Conservation (phyloP, 139 green algal genomes). For the Chlamydomonas sp. region DNA sequence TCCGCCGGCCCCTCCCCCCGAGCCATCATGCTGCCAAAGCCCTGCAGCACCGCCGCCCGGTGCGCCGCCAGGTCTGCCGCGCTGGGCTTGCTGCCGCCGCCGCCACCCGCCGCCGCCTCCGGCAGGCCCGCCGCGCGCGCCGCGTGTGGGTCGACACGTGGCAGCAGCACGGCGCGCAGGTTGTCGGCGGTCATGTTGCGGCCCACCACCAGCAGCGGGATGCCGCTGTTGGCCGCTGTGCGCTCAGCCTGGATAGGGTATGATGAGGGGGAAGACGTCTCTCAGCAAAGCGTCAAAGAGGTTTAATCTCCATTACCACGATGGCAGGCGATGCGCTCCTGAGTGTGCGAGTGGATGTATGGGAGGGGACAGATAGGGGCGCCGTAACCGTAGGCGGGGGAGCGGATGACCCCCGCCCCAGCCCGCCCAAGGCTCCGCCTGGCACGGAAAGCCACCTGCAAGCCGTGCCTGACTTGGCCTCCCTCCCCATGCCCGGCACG, state of each 20-base stretch:
- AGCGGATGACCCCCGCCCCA: no score
- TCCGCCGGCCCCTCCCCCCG: no score
- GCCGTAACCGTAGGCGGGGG: no score
- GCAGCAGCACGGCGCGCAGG: slow-evolving; percentile 16
- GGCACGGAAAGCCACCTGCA: no score
- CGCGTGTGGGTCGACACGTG: slow-evolving; percentile 19
- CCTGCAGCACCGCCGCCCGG: not conserved
- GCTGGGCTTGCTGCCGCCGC: not conserved
- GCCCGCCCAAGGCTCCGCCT: no score
- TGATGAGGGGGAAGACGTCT: not conserved
- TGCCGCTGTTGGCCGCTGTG: slow-evolving; percentile 32
- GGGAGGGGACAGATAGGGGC: no score
- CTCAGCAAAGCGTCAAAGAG: not conserved
- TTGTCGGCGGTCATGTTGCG: slow-evolving; percentile 34
- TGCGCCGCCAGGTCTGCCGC: not conserved
- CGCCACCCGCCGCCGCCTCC: not conserved
- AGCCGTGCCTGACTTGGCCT: no score
- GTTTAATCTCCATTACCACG: no score
- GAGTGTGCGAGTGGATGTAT: no score
- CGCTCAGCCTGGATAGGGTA: slow-evolving; percentile 23
- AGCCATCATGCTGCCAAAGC: slow-evolving; percentile 1
- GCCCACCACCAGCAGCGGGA: slow-evolving; percentile 36
- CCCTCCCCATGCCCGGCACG: no score
- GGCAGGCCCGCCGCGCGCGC: not conserved
- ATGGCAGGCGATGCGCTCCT: no score